Evolutionary conservation across 2,329 filamentous ascomycete species (phyloP).

Genomic region (Proliferodiscus dingleyae): DNA sequence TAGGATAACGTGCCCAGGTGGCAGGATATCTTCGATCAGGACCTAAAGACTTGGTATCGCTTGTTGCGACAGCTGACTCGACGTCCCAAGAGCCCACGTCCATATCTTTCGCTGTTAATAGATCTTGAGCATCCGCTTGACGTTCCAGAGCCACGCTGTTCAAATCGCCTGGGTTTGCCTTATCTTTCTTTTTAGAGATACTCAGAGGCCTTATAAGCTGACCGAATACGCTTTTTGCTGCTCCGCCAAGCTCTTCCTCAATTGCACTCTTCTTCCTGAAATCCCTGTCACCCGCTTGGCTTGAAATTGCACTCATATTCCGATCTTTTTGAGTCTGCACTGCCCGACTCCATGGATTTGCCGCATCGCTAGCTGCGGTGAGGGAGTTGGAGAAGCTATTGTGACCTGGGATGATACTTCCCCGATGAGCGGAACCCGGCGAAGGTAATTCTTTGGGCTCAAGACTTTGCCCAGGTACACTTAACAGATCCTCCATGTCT

Average conservation of each 20-base stretch:
- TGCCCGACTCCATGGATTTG: constrained; percentile 7
- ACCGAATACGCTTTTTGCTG: background rate
- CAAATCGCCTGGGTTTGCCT: constrained; percentile 2
- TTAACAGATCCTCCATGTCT: constrained; percentile 18
- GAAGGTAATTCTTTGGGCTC: constrained; percentile 3
- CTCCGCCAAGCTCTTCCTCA: background rate
- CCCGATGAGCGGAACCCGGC: background rate
- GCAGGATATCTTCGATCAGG: constrained; percentile 23
- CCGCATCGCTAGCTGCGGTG: background rate
- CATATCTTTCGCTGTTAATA: constrained; percentile 18
- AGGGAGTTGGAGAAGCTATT: background rate
- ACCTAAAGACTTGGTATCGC: constrained; percentile 13
- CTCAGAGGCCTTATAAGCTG: background rate
- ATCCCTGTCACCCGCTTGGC: background rate
- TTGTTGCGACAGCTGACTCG: constrained; percentile 22
- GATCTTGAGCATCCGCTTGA: constrained; percentile 15
- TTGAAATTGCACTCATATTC: background rate
- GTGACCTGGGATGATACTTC: background rate
- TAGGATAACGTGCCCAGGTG: constrained; percentile 27
- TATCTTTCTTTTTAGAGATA: constrained; percentile 13
- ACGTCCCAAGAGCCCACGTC: constrained; percentile 24
- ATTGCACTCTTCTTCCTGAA: constrained; percentile 2
- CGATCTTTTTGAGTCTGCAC: background rate
- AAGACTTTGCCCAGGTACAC: constrained; percentile 17
- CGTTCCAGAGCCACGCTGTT: constrained; percentile 17